phyloP scores from a whole-genome alignment of 805 yeast species.

The Spathaspora passalidarum region DNA sequence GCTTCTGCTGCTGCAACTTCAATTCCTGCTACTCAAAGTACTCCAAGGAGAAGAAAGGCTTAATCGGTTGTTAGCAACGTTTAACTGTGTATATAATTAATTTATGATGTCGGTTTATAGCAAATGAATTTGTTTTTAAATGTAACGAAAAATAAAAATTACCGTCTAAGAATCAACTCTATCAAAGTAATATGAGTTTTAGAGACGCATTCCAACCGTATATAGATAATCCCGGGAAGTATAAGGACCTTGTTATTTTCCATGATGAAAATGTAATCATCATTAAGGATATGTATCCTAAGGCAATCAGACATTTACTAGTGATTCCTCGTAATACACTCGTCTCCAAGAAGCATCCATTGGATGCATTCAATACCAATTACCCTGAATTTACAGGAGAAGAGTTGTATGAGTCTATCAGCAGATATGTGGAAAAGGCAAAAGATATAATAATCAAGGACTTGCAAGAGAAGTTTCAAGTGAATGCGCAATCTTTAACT shows the following conservation, averaged over 20 bases:
- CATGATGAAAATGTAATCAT: constrained; percentile 54
- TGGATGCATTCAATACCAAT: constrained; percentile 41
- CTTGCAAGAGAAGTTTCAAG: constrained; percentile 17
- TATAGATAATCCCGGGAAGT: constrained; percentile 44
- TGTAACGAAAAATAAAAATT: neutral
- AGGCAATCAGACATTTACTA: constrained; percentile 57
- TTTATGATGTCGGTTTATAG: too few species aligned
- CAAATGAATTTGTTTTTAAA: neutral
- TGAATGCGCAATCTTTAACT: constrained; percentile 7
- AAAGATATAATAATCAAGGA: constrained; percentile 27
- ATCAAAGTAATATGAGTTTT: too few species aligned
- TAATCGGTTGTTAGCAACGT: constrained; percentile 5
- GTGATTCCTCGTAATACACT: constrained; percentile 51
- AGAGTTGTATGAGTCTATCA: constrained; percentile 24
- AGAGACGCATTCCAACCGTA: constrained; percentile 47
- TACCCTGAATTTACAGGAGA: constrained; percentile 8
- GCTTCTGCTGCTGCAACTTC: neutral
- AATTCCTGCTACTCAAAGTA: neutral
- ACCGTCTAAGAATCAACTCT: neutral
- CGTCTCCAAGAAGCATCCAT: constrained; percentile 49
- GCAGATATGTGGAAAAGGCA: constrained; percentile 36
- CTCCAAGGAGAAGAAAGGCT: constrained; percentile 18
- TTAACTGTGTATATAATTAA: neutral
- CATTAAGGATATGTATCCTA: constrained; percentile 61
- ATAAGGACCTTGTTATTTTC: constrained; percentile 36